A percentile compares a stretch with the other conserved stretches of the same genome.
Conservation (phyloP, 2,329 filamentous ascomycete genomes). For the Zasmidium citrigriseum region DNA sequence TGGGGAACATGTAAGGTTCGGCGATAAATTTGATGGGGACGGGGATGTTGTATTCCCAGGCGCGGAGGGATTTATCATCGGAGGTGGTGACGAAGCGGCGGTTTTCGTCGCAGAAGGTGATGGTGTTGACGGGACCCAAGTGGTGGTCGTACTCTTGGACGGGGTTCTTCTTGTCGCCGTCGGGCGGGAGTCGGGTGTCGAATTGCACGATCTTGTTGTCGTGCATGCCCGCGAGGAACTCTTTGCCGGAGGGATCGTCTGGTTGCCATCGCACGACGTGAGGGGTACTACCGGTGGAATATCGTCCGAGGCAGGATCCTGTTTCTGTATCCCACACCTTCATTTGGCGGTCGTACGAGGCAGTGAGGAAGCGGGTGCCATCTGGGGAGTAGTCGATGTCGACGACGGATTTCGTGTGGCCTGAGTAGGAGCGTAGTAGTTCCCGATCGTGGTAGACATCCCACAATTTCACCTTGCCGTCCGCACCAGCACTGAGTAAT, state of each 20-base stretch:
- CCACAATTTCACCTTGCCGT: slow-evolving; percentile 89
- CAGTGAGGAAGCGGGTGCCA: slow-evolving; percentile 84
- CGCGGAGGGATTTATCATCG: slow-evolving; percentile 92
- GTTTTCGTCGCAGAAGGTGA: slow-evolving; percentile 93
- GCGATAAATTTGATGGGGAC: slow-evolving; percentile 98
- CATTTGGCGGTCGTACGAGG: slow-evolving; percentile 92
- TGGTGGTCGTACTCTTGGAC: slow-evolving; percentile 99
- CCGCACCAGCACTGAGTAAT: slow-evolving; percentile 84
- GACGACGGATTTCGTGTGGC: slow-evolving; percentile 86
- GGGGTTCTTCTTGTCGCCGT: slow-evolving; percentile 56
- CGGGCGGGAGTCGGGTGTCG: slow-evolving; percentile 69
- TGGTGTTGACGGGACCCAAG: slow-evolving; percentile 94
- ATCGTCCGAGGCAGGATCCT: slow-evolving; percentile 81
- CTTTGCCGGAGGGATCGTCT: slow-evolving; percentile 70
- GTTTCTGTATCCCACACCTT: slow-evolving; percentile 98
- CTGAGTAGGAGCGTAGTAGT: slow-evolving; percentile 85
- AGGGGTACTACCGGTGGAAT: slow-evolving; percentile 90
- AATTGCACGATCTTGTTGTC: slow-evolving; percentile 99
- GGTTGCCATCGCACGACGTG: slow-evolving; percentile 96
- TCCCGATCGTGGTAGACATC: slow-evolving; percentile 90
- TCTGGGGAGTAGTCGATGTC: slow-evolving; percentile 83
- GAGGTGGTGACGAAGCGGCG: slow-evolving; percentile 97
- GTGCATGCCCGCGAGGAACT: slow-evolving; percentile 95
- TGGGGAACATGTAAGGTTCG: slow-evolving; percentile 95
- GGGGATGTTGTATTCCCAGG: slow-evolving; percentile 98